Conservation (phyloP, 805 yeast species). For the Monosporozyma siamensis region DNA sequence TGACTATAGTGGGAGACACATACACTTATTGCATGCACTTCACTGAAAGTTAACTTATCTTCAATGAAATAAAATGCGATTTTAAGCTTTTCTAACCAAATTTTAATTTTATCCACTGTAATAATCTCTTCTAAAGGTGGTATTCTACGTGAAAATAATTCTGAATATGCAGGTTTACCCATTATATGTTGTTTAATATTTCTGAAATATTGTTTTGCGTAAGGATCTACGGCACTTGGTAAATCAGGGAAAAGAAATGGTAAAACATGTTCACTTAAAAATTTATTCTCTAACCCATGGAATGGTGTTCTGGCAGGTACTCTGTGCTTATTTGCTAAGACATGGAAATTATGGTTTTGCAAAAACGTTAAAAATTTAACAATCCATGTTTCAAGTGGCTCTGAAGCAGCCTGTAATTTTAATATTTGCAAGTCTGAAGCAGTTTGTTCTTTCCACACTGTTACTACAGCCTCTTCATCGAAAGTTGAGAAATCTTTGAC, state of each 20-base stretch:
- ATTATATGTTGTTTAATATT: not conserved
- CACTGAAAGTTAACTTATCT: not conserved
- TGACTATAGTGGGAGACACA: not conserved
- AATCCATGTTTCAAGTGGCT: not conserved
- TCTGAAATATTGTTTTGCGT: not conserved
- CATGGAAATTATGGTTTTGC: not conserved
- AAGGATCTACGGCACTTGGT: not conserved
- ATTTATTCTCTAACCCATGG: not conserved
- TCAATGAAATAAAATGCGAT: not conserved
- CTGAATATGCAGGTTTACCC: not conserved
- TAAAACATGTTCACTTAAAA: not conserved
- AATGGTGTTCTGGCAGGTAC: not conserved
- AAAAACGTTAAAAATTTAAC: not conserved
- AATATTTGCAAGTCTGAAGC: not conserved
- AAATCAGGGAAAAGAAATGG: not conserved
- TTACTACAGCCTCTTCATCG: not conserved
- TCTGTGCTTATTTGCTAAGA: not conserved
- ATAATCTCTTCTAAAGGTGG: not conserved
- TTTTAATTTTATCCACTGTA: not conserved
- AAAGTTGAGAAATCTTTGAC: not conserved
- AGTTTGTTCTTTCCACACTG: not conserved
- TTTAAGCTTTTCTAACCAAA: not conserved
- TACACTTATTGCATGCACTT: not conserved
- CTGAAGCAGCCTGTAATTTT: not conserved
- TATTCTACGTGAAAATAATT: not conserved